phyloP scores from a whole-genome alignment of 1,284 basidiomycete species.

The Leccinum subfulvum region DNA sequence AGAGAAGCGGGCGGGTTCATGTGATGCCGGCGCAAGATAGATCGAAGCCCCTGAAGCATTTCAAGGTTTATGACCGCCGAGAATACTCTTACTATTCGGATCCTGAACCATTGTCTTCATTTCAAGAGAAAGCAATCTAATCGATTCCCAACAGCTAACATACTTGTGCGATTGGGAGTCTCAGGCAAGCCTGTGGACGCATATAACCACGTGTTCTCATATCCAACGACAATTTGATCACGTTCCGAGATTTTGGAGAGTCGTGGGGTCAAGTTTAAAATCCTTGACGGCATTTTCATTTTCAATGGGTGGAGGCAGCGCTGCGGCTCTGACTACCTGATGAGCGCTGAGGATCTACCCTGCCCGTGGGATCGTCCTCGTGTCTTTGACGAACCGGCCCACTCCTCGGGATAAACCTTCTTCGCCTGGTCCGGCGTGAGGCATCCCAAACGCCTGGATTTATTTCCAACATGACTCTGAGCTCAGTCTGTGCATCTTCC shows the following conservation, averaged over 20 bases:
- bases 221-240: background rate
- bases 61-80: no score
- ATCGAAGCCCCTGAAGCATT: no score
- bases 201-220: background rate
- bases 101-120: no score
- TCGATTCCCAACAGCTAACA: background rate
- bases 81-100: no score
- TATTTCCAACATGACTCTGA: conserved; percentile 87
- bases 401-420: conserved; percentile 90
- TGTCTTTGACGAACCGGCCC: conserved; percentile 85
- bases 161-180: background rate
- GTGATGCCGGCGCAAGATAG: no score
- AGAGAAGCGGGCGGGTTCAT: no score
- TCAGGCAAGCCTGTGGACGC: background rate
- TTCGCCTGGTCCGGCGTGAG: conserved; percentile 88
- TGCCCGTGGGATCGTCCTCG: no score
- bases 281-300: no score
- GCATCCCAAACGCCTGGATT: conserved; percentile 96
- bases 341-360: no score
- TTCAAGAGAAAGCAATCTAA: background rate
- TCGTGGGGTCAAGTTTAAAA: background rate
- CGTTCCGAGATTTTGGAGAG: background rate
- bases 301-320: background rate
- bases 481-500: conserved; percentile 21
- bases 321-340: background rate